A percentile compares a stretch with the other conserved stretches of the same genome.
Evolutionary conservation across 495 filamentous ascomycete genomes (phyloP).

Genomic region (Aspergillus affinis): DNA sequence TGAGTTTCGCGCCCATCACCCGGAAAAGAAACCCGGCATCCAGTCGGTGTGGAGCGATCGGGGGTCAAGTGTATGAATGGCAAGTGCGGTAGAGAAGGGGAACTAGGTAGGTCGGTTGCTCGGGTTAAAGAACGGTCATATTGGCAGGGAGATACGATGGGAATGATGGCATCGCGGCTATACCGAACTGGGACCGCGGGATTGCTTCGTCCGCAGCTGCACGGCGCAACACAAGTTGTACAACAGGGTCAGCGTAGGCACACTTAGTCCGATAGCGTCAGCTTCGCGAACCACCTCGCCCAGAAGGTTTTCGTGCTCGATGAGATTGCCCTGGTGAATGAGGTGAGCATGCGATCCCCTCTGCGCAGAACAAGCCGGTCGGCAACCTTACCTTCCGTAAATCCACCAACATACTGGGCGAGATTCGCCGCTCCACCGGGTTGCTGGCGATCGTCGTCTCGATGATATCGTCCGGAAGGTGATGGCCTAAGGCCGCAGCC

Average conservation of each 20-base stretch:
- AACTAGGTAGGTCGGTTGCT: too few relatives aligned
- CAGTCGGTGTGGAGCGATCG: too few relatives aligned
- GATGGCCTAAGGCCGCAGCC: conserved; percentile 13
- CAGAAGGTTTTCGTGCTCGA: conserved; percentile 53
- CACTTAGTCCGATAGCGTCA: neutral
- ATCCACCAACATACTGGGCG: conserved; percentile 49
- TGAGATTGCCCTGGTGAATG: conserved; percentile 44
- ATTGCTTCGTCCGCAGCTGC: conserved; percentile 4
- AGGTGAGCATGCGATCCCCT: too few relatives aligned
- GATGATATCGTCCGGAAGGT: conserved; percentile 28
- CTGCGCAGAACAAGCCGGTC: too few relatives aligned
- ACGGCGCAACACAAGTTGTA: conserved; percentile 7
- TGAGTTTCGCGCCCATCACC: too few relatives aligned
- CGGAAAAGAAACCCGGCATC: too few relatives aligned
- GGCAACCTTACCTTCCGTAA: conserved; percentile 34
- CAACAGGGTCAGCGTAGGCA: conserved; percentile 6
- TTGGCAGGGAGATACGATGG: too few relatives aligned
- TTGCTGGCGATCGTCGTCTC: conserved; percentile 6
- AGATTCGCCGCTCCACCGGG: conserved; percentile 36
- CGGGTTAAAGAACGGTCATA: too few relatives aligned
- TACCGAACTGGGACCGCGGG: neutral
- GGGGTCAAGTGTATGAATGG: too few relatives aligned
- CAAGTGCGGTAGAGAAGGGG: too few relatives aligned
- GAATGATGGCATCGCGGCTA: too few relatives aligned
- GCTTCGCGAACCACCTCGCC: conserved; percentile 52